Evolutionary conservation across 1,284 basidiomycete genomes (phyloP).

Genomic region (Polyporus tsugae): DNA sequence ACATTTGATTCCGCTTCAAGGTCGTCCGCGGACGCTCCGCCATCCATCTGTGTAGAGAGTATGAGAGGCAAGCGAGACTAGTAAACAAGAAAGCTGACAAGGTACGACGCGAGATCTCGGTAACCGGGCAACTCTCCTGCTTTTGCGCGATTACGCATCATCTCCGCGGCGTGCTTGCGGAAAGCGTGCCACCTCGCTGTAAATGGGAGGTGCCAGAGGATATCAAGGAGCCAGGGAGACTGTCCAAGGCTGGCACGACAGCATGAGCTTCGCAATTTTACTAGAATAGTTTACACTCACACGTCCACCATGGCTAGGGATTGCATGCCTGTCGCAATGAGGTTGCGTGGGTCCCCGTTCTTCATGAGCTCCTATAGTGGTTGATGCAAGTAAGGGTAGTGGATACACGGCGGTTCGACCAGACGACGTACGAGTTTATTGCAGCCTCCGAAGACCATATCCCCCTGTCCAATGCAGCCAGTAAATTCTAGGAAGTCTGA

Average conservation of each 20-base stretch:
- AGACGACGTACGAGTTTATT: conserved; percentile 13
- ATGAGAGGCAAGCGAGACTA: not conserved
- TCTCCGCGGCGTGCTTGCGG: conserved; percentile 19
- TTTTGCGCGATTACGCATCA: conserved; percentile 19
- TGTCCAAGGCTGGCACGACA: conserved; percentile 26
- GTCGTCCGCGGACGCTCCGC: conserved; percentile 13
- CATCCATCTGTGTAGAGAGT: conserved; percentile 10
- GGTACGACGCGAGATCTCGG: conserved; percentile 30
- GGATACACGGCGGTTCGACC: not conserved
- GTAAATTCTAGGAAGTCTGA: not conserved
- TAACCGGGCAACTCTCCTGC: not conserved
- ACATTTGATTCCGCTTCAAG: conserved; percentile 33
- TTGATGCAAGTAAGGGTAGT: not conserved
- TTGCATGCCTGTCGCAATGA: conserved; percentile 28
- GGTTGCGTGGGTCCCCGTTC: conserved; percentile 32
- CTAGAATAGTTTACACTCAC: not conserved
- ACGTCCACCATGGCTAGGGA: conserved; percentile 29
- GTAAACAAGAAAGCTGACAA: conserved; percentile 4
- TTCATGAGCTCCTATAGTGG: conserved; percentile 26
- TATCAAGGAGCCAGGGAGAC: conserved; percentile 33
- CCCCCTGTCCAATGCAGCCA: conserved; percentile 21
- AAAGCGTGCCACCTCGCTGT: conserved; percentile 18
- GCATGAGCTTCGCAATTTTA: not conserved
- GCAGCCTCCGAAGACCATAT: conserved; percentile 32
- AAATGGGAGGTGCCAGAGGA: conserved; percentile 33